Conservation (phyloP, 495 filamentous ascomycete species). For the Pyronema domesticum region DNA sequence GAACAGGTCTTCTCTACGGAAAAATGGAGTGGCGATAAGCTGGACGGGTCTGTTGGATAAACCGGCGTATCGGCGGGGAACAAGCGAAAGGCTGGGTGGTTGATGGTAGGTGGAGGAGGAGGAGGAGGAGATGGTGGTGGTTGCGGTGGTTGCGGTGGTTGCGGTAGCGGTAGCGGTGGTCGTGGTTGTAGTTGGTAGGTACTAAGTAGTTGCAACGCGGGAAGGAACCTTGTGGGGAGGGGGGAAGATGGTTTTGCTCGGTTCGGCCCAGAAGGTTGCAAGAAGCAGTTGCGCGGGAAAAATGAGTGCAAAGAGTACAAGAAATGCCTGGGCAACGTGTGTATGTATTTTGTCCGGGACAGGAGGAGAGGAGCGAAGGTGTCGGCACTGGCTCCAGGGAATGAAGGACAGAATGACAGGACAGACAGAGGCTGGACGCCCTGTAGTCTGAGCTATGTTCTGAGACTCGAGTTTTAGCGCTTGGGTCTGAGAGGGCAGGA, state of each 20-base stretch:
- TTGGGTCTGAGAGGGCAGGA: neutral
- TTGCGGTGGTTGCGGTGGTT: neutral
- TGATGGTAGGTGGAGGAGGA: neutral
- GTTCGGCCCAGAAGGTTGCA: neutral
- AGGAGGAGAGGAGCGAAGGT: neutral
- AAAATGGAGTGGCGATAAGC: neutral
- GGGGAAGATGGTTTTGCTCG: no score
- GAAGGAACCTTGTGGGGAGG: no score
- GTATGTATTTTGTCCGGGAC: neutral
- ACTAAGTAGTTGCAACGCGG: neutral
- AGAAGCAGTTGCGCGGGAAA: neutral
- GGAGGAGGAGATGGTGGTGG: neutral
- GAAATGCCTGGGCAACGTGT: neutral
- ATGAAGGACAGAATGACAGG: neutral
- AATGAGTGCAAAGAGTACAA: neutral
- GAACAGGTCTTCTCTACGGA: neutral
- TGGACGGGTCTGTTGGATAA: neutral
- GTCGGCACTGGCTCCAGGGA: neutral
- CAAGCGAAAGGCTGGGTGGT: neutral
- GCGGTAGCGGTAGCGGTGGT: neutral
- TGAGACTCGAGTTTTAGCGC: neutral
- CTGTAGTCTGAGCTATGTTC: neutral
- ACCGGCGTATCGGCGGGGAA: no score
- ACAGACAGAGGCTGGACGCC: neutral
- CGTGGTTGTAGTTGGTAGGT: neutral